A percentile compares a stretch with the other conserved stretches of the same genome.
Evolutionary conservation across 2,329 filamentous ascomycete species (phyloP).

Genomic region (Byssothecium circinans): DNA sequence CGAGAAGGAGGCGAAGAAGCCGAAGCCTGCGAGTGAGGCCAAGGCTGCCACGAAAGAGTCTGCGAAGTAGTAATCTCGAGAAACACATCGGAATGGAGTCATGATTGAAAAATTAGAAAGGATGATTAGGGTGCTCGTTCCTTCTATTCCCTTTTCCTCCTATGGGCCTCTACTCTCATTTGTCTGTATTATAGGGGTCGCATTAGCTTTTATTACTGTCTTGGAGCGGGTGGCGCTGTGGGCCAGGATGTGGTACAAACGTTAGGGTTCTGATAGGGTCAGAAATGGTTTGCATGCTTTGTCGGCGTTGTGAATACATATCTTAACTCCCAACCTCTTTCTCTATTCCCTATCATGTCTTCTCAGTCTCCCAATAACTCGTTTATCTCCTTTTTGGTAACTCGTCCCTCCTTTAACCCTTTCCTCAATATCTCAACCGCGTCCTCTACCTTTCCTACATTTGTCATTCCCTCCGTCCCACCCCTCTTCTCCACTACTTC

Average conservation of each 20-base stretch:
- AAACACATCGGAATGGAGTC: neutral
- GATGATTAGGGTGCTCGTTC: neutral
- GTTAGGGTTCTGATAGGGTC: neutral
- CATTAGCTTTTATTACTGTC: conserved; percentile 2
- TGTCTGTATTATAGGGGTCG: conserved; percentile 11
- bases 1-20: conserved; percentile 38
- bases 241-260: conserved; percentile 1
- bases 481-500: conserved; percentile 50
- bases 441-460: conserved; percentile 15
- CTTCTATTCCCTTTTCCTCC: neutral
- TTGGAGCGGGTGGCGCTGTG: conserved; percentile 10
- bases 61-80: conserved; percentile 1
- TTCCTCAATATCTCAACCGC: conserved; percentile 24
- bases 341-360: neutral
- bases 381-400: neutral
- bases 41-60: conserved; percentile 39
- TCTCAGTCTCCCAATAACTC: neutral
- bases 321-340: neutral
- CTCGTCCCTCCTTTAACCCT: conserved; percentile 5
- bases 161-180: neutral
- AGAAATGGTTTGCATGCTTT: neutral
- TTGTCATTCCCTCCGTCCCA: conserved; percentile 21
- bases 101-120: neutral
- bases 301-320: conserved; percentile 2
- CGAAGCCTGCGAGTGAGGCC: conserved; percentile 44